Percentiles rank a stretch among this genome's conserved stretches.
Conservation (phyloP, 371 early-diverging fungal genomes). For the Blyttiomyces sp. region DNA sequence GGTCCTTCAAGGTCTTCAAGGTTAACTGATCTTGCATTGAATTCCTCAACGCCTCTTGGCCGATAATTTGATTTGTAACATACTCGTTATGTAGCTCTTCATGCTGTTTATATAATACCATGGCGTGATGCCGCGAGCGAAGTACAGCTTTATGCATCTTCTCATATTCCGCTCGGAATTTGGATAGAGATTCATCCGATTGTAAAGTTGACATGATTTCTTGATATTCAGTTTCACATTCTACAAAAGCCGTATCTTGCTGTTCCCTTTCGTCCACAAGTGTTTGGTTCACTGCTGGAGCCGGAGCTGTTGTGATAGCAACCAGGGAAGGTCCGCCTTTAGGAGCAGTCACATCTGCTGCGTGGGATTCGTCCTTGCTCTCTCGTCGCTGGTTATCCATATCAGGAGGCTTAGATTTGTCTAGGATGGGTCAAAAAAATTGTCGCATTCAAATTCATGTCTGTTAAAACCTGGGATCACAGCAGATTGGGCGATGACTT, state of each 20-base stretch:
- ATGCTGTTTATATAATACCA: conserved; percentile 27
- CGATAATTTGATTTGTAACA: conserved; percentile 20
- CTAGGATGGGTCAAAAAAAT: too few relatives aligned
- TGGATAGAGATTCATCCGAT: conserved; percentile 19
- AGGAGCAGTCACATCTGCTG: too few relatives aligned
- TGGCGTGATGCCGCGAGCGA: conserved; percentile 32
- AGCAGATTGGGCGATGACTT: too few relatives aligned
- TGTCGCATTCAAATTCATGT: too few relatives aligned
- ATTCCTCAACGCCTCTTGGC: conserved; percentile 28
- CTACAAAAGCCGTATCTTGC: conserved; percentile 23
- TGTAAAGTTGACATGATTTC: conserved; percentile 14
- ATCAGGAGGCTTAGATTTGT: too few relatives aligned
- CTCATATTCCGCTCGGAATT: conserved; percentile 45
- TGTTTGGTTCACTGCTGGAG: neutral
- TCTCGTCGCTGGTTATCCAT: too few relatives aligned
- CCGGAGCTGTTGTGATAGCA: too few relatives aligned
- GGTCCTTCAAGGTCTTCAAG: conserved; percentile 30
- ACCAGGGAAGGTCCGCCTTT: too few relatives aligned
- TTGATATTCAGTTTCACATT: conserved; percentile 25
- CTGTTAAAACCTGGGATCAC: too few relatives aligned
- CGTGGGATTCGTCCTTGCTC: too few relatives aligned
- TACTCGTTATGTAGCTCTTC: conserved; percentile 32
- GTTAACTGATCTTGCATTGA: conserved; percentile 35
- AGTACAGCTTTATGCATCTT: conserved; percentile 43
- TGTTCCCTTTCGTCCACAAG: conserved; percentile 20